Conservation (phyloP, 192 early-diverging fungal species). For the Backusella circina region DNA sequence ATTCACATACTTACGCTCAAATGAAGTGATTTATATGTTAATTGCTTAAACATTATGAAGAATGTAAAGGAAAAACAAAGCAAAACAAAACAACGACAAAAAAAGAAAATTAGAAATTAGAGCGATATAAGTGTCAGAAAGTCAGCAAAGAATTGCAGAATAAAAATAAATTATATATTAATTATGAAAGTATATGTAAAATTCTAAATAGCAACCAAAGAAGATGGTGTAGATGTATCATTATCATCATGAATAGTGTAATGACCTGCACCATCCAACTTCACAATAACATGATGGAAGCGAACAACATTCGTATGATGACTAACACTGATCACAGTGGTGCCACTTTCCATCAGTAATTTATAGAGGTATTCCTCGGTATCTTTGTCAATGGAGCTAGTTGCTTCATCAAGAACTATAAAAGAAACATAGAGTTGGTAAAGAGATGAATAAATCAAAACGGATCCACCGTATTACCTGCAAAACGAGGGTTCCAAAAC, state of each 20-base stretch:
- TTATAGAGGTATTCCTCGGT: conserved; percentile 56
- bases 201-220: not conserved
- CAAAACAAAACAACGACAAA: not conserved
- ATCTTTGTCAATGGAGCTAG: conserved; percentile 57
- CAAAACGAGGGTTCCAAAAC: conserved; percentile 71
- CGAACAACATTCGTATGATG: conserved; percentile 60
- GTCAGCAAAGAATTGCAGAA: not conserved
- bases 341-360: conserved; percentile 54
- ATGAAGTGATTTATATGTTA: not conserved
- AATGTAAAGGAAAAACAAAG: not conserved
- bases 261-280: conserved; percentile 36
- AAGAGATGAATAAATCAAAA: not conserved
- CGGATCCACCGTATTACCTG: conserved; percentile 34
- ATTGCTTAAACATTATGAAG: not conserved
- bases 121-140: too few species aligned
- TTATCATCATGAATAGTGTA: conserved; percentile 9
- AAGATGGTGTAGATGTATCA: not conserved
- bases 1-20: not conserved
- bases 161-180: not conserved
- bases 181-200: not conserved
- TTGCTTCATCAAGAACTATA: conserved; percentile 64
- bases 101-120: not conserved
- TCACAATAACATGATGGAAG: conserved; percentile 45
- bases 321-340: conserved; percentile 89
- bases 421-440: conserved; percentile 19